Evolutionary conservation across 805 yeast genomes (phyloP).

Genomic region (Wickerhamomyces subpelliculosus): DNA sequence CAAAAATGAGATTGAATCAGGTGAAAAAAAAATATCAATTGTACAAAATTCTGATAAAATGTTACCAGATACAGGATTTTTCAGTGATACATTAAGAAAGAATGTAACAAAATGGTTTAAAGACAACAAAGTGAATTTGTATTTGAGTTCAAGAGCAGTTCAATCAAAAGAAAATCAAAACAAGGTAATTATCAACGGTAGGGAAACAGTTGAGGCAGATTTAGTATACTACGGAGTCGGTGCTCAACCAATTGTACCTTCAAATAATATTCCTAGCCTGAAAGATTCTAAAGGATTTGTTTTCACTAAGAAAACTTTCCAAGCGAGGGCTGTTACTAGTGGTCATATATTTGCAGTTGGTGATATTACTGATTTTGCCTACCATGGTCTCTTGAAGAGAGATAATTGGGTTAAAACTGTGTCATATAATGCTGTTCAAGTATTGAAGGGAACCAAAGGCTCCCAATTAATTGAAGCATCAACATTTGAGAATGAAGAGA

Average conservation of each 20-base stretch:
- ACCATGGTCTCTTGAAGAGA: slow-evolving; percentile 15
- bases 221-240: slow-evolving; percentile 13
- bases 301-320: slow-evolving; percentile 17
- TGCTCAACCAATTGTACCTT: slow-evolving; percentile 17
- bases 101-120: slow-evolving; percentile 11
- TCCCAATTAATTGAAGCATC: background rate
- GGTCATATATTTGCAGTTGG: slow-evolving; percentile 28
- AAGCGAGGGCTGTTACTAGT: slow-evolving; percentile 8
- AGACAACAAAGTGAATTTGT: slow-evolving; percentile 11
- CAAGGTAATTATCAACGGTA: slow-evolving; percentile 3
- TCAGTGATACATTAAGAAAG: slow-evolving; percentile 9
- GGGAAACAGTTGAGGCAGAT: slow-evolving; percentile 12
- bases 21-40: slow-evolving; percentile 10
- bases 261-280: slow-evolving; percentile 7
- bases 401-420: slow-evolving; percentile 10
- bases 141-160: slow-evolving; percentile 10
- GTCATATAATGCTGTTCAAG: slow-evolving; percentile 10
- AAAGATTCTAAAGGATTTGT: slow-evolving; percentile 13
- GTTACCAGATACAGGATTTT: slow-evolving; percentile 10
- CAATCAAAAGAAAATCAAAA: slow-evolving; percentile 1
- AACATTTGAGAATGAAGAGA: background rate
- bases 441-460: slow-evolving; percentile 1
- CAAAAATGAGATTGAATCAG: slow-evolving; percentile 4
- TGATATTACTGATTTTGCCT: slow-evolving; percentile 21
- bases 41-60: slow-evolving; percentile 8